phyloP scores from a whole-genome alignment of 768 basidiomycete genomes.

The Russula lepida region DNA sequence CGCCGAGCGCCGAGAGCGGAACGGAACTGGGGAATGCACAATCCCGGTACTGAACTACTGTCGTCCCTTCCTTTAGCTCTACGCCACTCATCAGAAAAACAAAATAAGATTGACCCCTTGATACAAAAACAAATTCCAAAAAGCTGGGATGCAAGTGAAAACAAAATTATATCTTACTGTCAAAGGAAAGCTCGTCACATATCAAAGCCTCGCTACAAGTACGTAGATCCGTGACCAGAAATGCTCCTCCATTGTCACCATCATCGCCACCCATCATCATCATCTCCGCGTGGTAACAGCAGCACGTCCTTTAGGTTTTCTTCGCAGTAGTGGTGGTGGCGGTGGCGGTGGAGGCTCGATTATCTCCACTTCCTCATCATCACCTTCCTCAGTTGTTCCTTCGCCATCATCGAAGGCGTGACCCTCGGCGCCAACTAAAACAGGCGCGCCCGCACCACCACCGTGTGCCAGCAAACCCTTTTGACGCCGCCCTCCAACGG shows the following conservation, averaged over 20 bases:
- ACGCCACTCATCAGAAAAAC: background rate
- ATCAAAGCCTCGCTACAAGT: background rate
- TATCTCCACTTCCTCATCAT: background rate
- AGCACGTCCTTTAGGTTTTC: background rate
- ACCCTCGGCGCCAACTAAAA: conserved; percentile 47
- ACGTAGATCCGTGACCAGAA: background rate
- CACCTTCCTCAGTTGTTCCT: conserved; percentile 24
- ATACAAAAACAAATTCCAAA: background rate
- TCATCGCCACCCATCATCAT: background rate
- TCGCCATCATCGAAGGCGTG: conserved; percentile 29
- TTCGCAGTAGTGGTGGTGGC: background rate
- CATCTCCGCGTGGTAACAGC: background rate
- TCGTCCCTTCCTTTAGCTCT: no score
- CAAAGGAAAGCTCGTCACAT: background rate
- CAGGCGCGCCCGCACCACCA: conserved; percentile 61
- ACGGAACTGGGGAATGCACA: background rate
- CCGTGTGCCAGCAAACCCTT: conserved; percentile 66
- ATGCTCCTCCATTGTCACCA: background rate
- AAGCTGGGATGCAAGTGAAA: background rate
- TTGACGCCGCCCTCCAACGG: conserved; percentile 37
- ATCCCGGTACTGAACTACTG: no score
- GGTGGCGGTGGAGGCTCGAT: background rate
- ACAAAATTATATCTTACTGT: background rate
- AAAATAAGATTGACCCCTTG: background rate
- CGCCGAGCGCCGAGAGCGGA: no score